phyloP scores from a whole-genome alignment of 331 rosid species.

The Malus hybrid region DNA sequence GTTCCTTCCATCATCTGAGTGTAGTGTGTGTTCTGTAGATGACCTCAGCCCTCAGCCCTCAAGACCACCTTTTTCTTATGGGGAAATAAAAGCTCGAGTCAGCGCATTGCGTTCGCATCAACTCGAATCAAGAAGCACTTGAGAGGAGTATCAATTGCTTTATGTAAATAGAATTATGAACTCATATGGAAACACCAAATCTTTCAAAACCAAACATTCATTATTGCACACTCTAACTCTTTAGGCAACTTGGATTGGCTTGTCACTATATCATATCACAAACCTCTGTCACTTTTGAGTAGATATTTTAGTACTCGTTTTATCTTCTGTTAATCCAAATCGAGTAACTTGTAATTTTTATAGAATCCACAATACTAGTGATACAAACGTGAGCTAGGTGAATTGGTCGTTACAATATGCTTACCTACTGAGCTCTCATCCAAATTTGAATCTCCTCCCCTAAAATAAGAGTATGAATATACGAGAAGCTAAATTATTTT shows the following conservation, averaged over 20 bases:
- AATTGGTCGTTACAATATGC: not conserved
- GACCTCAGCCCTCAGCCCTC: not conserved
- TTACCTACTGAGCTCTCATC: not conserved
- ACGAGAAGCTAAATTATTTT: too few relatives aligned
- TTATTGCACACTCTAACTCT: not conserved
- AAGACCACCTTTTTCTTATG: not conserved
- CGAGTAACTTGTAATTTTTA: not conserved
- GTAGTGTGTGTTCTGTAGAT: not conserved
- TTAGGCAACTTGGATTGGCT: not conserved
- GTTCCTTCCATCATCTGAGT: not conserved
- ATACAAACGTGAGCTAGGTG: rapidly evolving
- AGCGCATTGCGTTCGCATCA: conserved; percentile 2
- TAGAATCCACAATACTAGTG: not conserved
- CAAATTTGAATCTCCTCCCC: not conserved
- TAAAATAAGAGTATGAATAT: too few relatives aligned
- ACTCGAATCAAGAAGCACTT: conserved; percentile 10
- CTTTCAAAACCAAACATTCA: not conserved
- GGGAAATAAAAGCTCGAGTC: not conserved
- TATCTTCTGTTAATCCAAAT: not conserved
- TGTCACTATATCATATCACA: not conserved
- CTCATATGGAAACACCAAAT: conserved; percentile 2
- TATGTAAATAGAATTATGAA: conserved; percentile 6
- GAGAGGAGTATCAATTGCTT: conserved; percentile 6
- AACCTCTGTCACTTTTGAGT: not conserved
- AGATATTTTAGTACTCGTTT: not conserved